These are phyloP conservation scores for Dendrobium chrysotoxum DNA, from an alignment of 106 monocot species.

Conservation along the genomic window DNA sequence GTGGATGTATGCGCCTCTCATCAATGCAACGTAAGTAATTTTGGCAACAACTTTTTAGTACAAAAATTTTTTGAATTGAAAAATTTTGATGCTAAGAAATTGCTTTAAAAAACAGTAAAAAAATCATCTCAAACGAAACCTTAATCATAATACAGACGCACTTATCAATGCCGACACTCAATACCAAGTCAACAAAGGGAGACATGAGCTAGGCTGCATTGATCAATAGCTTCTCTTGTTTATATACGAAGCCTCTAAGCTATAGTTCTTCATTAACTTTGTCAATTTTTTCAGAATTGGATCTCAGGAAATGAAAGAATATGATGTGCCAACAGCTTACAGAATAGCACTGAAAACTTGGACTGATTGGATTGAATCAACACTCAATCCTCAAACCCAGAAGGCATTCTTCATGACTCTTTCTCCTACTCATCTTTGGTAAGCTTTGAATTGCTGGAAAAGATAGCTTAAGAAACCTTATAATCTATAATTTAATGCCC, in stretches of 20 bases:
- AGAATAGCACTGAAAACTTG: conserved; percentile 24
- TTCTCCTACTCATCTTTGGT: conserved; percentile 41
- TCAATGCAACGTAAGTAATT: conserved; percentile 35
- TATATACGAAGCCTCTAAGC: too few species aligned
- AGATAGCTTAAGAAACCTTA: too few species aligned
- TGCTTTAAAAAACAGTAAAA: too few species aligned
- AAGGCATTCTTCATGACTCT: conserved; percentile 39
- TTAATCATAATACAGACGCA: too few species aligned
- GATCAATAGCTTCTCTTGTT: not conserved
- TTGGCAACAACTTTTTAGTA: too few species aligned
- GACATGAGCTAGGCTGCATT: not conserved
- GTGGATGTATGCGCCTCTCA: conserved; percentile 38
- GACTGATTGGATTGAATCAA: conserved; percentile 26
- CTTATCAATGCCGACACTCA: too few species aligned
- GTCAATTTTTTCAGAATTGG: conserved; percentile 14
- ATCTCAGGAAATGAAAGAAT: conserved; percentile 14
- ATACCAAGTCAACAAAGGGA: too few species aligned
- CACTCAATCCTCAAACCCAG: conserved; percentile 22
- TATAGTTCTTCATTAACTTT: not conserved
- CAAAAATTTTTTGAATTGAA: too few species aligned
- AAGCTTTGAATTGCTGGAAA: not conserved
- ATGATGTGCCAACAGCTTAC: conserved; percentile 21
- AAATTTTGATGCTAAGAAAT: too few species aligned
- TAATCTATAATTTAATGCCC: too few species aligned
- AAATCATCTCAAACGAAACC: too few species aligned